phyloP scores from a whole-genome alignment of 768 basidiomycete species.

The Collybiopsis confluens region DNA sequence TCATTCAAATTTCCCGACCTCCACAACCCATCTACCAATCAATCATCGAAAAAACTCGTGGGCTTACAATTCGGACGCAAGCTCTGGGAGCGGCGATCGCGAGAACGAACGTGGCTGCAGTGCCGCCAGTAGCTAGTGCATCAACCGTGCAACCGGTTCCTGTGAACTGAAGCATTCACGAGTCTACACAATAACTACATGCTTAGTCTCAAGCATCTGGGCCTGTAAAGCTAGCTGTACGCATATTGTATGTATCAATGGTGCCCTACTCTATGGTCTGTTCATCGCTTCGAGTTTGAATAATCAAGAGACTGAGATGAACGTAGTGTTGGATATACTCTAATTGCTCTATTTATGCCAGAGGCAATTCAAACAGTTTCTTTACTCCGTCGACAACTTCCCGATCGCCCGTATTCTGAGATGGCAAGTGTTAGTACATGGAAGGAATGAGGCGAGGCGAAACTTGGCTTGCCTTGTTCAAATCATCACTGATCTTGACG shows the following conservation, averaged over 20 bases:
- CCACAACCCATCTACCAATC: slow-evolving; percentile 88
- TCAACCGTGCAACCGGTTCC: slow-evolving; percentile 12
- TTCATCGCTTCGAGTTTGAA: no score
- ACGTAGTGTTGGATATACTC: not conserved
- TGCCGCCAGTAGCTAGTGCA: not conserved
- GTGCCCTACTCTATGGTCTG: not conserved
- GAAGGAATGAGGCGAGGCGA: not conserved
- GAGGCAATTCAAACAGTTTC: slow-evolving; percentile 35
- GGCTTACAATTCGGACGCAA: slow-evolving; percentile 86
- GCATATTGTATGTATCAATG: slow-evolving; percentile 14
- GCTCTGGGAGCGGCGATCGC: slow-evolving; percentile 74
- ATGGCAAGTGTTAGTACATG: not conserved
- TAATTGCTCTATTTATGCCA: not conserved
- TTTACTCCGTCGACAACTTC: slow-evolving; percentile 61
- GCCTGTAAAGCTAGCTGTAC: no score
- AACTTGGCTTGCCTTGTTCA: slow-evolving; percentile 56
- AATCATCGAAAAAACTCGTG: slow-evolving; percentile 93
- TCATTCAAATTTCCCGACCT: slow-evolving; percentile 92
- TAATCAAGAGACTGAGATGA: no score
- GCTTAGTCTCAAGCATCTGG: not conserved
- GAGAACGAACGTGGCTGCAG: slow-evolving; percentile 23
- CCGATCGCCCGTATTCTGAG: slow-evolving; percentile 65
- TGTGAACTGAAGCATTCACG: slow-evolving; percentile 15
- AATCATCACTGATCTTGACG: slow-evolving; percentile 92
- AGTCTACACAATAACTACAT: not conserved